phyloP scores from a whole-genome alignment of 345 rosid species.

The Brassica carinata region DNA sequence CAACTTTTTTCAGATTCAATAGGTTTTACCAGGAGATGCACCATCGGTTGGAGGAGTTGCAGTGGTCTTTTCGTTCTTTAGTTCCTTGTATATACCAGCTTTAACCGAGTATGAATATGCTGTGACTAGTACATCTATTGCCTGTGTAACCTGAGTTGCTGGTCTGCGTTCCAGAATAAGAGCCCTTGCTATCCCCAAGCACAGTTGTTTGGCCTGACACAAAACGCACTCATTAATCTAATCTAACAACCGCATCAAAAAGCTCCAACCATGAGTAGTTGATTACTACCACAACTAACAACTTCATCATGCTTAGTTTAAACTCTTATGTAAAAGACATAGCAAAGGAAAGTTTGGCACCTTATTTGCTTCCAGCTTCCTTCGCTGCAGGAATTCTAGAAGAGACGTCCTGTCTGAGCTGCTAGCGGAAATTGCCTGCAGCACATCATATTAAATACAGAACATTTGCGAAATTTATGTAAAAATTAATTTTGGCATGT shows the following conservation, averaged over 20 bases:
- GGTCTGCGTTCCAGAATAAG: constrained; percentile 90
- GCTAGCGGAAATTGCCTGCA: constrained; percentile 93
- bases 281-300: not conserved
- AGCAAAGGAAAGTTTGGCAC: constrained; percentile 44
- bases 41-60: constrained; percentile 41
- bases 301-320: constrained; percentile 9
- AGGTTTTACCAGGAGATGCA: constrained; percentile 48
- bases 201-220: constrained; percentile 86
- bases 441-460: constrained; percentile 4
- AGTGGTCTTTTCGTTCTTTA: constrained; percentile 54
- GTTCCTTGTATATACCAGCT: constrained; percentile 69
- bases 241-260: constrained; percentile 14
- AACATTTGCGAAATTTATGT: not conserved
- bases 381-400: constrained; percentile 85
- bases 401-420: constrained; percentile 88
- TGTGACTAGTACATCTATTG: constrained; percentile 73
- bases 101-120: constrained; percentile 70
- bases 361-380: constrained; percentile 92
- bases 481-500: not conserved
- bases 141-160: constrained; percentile 70
- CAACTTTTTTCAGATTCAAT: constrained; percentile 40
- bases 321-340: constrained; percentile 1
- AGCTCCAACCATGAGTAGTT: constrained; percentile 13
- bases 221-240: constrained; percentile 26
- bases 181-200: constrained; percentile 70